A percentile compares a stretch with the other conserved stretches of the same genome.
Evolutionary conservation across 208 protist species (phyloP).

Genomic region (Trichomonas tenax): DNA sequence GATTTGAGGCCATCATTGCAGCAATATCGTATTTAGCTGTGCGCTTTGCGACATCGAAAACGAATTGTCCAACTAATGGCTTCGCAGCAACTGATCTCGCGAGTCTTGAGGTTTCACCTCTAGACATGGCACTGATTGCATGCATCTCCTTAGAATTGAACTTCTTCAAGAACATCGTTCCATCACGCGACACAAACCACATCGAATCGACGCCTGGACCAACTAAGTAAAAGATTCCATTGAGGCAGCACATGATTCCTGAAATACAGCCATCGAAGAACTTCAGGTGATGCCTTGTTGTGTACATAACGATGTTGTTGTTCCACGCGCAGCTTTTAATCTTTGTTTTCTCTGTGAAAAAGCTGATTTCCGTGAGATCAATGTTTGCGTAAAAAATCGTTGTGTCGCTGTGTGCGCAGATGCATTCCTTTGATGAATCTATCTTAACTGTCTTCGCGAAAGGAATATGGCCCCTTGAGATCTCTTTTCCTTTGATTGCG

Average conservation of each 20-base stretch:
- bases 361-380: neutral
- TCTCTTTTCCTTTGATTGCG: neutral
- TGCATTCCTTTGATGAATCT: neutral
- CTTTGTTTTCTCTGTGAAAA: neutral
- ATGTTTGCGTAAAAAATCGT: neutral
- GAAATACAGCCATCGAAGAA: neutral
- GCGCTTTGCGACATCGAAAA: slow-evolving; percentile 84
- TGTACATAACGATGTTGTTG: neutral
- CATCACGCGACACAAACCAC: slow-evolving; percentile 68
- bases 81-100: slow-evolving; percentile 69
- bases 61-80: slow-evolving; percentile 76
- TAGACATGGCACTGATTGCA: slow-evolving; percentile 54
- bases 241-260: neutral
- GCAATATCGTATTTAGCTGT: slow-evolving; percentile 74
- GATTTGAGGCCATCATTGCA: slow-evolving; percentile 85
- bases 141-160: slow-evolving; percentile 59
- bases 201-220: slow-evolving; percentile 52
- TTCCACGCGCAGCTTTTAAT: neutral
- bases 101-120: slow-evolving; percentile 47
- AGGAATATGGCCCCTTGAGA: neutral
- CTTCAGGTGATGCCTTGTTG: neutral
- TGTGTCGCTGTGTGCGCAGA: neutral
- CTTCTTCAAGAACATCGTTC: slow-evolving; percentile 54
- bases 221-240: neutral
- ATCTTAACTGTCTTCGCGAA: neutral